These are phyloP conservation scores for Penicillium bialowiezense DNA, from an alignment of 495 filamentous ascomycete genomes.

Conservation along the genomic window DNA sequence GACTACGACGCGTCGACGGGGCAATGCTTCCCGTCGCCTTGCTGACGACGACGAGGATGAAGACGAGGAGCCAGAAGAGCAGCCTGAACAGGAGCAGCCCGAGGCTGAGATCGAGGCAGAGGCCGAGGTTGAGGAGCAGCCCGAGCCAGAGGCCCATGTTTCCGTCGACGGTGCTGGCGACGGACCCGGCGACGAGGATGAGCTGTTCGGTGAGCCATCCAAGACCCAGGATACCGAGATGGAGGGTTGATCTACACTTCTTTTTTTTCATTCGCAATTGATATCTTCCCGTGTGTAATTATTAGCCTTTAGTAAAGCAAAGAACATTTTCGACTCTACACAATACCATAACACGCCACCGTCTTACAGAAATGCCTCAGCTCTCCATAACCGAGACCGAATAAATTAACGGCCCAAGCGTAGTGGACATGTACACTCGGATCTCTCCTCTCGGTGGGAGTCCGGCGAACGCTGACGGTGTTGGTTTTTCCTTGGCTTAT, in stretches of 20 bases:
- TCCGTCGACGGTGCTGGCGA: neutral
- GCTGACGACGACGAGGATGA: slow-evolving; percentile 47
- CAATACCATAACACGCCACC: neutral
- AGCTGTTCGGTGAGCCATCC: slow-evolving; percentile 21
- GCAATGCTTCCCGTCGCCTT: slow-evolving; percentile 35
- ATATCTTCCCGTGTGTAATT: slow-evolving; percentile 8
- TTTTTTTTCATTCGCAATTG: slow-evolving; percentile 2
- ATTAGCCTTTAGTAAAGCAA: slow-evolving; percentile 2
- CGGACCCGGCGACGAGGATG: slow-evolving; percentile 18
- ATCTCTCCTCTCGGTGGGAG: neutral
- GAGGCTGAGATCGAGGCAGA: too few relatives aligned
- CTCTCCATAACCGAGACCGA: neutral
- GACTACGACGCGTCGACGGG: slow-evolving; percentile 34
- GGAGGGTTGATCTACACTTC: slow-evolving; percentile 20
- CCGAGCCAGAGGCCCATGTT: too few relatives aligned
- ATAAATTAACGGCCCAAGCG: neutral
- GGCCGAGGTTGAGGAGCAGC: too few relatives aligned
- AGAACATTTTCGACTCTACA: neutral
- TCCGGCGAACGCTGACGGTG: neutral
- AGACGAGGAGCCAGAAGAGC: slow-evolving; percentile 16
- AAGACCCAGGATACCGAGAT: slow-evolving; percentile 28
- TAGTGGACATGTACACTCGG: neutral
- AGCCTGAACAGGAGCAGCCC: too few relatives aligned
- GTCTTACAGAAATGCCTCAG: too few relatives aligned
- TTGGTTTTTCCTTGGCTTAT: too few relatives aligned